A percentile compares a stretch with the other conserved stretches of the same genome.
These are phyloP conservation scores for Panaeolus cyanescens DNA, from an alignment of 768 basidiomycete species.

Conservation along the genomic window DNA sequence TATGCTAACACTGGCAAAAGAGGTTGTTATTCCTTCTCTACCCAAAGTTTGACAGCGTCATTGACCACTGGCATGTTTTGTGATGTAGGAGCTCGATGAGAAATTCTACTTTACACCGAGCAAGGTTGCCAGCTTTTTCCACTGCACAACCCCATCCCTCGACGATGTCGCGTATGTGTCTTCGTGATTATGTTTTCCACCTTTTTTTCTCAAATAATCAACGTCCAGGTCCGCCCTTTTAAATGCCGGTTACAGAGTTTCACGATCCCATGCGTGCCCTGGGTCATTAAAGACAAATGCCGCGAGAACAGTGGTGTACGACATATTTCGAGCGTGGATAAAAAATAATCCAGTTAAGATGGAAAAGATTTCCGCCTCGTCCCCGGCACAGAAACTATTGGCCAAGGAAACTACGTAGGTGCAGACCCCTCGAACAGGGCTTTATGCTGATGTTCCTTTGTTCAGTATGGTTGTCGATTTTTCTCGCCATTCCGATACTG, in stretches of 20 bases:
- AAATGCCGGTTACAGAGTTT: conserved; percentile 81
- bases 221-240: conserved; percentile 78
- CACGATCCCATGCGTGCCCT: conserved; percentile 86
- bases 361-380: conserved; percentile 76
- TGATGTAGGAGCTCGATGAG: conserved; percentile 63
- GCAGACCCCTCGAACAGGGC: background rate
- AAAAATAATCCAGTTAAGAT: conserved; percentile 80
- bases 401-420: conserved; percentile 67
- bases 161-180: conserved; percentile 72
- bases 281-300: conserved; percentile 94
- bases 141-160: conserved; percentile 75
- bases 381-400: conserved; percentile 73
- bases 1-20: conserved; percentile 89
- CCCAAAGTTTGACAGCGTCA: background rate
- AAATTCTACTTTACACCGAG: conserved; percentile 91
- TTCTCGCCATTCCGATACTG: conserved; percentile 65
- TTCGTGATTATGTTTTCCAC: background rate
- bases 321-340: conserved; percentile 85
- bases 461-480: conserved; percentile 59
- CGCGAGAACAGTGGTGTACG: conserved; percentile 67
- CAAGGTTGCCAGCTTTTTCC: conserved; percentile 79
- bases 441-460: background rate
- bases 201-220: background rate
- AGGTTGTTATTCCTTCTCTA: conserved; percentile 45
- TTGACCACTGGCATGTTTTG: background rate